Percentiles rank a stretch among this genome's conserved stretches.
These are phyloP conservation scores for Thalassiosira exigua DNA, from an alignment of 352 stramenopile species.

Conservation along the genomic window DNA sequence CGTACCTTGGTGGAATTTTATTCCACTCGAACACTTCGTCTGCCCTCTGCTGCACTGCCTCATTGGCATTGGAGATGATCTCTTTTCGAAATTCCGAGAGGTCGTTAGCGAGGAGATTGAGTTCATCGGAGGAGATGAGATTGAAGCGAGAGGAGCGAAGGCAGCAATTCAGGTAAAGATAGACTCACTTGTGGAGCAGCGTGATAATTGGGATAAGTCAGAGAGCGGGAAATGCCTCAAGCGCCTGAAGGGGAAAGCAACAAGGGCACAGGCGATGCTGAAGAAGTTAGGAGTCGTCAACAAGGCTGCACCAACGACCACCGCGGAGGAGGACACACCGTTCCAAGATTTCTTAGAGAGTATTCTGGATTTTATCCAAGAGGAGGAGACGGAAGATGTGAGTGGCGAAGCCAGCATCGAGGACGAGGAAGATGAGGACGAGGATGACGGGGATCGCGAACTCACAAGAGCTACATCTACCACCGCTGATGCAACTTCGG, in stretches of 20 bases:
- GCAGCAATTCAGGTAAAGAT: not conserved
- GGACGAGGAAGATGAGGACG: not conserved
- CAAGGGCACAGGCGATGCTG: not conserved
- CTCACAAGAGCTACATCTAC: no score
- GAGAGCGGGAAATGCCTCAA: not conserved
- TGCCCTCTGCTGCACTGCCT: constrained; percentile 17
- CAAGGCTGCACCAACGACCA: no score
- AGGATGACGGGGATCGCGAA: not conserved
- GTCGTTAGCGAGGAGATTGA: constrained; percentile 19
- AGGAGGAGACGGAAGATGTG: not conserved
- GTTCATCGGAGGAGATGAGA: not conserved
- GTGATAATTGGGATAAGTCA: not conserved
- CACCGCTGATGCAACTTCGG: no score
- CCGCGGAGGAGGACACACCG: not conserved
- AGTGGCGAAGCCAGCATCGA: no score
- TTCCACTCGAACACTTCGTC: constrained; percentile 15
- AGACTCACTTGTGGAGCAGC: not conserved
- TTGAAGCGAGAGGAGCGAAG: not conserved
- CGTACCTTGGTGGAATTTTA: constrained; percentile 17
- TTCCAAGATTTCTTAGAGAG: not conserved
- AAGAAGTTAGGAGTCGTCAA: not conserved
- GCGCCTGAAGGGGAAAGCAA: not conserved
- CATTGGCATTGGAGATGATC: constrained; percentile 16
- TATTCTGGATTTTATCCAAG: not conserved
- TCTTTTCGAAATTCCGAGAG: constrained; percentile 8